phyloP scores from a whole-genome alignment of 2,329 filamentous ascomycete genomes.

The Pestalotiopsis sp. region DNA sequence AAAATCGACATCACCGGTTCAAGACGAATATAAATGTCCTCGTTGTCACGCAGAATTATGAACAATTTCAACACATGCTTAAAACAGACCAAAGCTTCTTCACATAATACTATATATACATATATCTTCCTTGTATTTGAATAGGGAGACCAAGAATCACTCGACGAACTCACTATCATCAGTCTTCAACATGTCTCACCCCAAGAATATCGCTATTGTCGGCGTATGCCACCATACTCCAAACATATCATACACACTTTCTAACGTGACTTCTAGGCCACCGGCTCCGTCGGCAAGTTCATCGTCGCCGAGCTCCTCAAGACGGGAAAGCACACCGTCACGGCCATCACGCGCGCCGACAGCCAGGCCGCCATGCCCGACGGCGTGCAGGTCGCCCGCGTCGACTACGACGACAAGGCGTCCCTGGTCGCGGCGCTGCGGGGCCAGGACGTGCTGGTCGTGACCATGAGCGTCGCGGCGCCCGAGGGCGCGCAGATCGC shows the following conservation, averaged over 20 bases:
- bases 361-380: slow-evolving; percentile 44
- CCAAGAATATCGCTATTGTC: slow-evolving; percentile 49
- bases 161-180: background rate
- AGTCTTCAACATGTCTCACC: slow-evolving; percentile 13
- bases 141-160: too few species aligned
- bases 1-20: background rate
- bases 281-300: slow-evolving; percentile 42
- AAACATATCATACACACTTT: background rate
- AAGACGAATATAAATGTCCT: background rate
- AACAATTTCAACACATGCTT: too few species aligned
- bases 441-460: slow-evolving; percentile 60
- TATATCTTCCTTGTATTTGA: too few species aligned
- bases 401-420: slow-evolving; percentile 48
- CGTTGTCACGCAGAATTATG: too few species aligned
- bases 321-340: slow-evolving; percentile 52
- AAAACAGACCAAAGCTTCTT: too few species aligned
- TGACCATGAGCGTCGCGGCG: slow-evolving; percentile 50
- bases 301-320: slow-evolving; percentile 44
- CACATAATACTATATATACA: too few species aligned
- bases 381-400: slow-evolving; percentile 41
- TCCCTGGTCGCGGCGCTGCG: slow-evolving; percentile 51
- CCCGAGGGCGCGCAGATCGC: slow-evolving; percentile 48
- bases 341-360: slow-evolving; percentile 49
- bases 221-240: slow-evolving; percentile 41
- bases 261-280: slow-evolving; percentile 36